Conservation (phyloP, 371 early-diverging fungal species). For the Mucor plumbeus region DNA sequence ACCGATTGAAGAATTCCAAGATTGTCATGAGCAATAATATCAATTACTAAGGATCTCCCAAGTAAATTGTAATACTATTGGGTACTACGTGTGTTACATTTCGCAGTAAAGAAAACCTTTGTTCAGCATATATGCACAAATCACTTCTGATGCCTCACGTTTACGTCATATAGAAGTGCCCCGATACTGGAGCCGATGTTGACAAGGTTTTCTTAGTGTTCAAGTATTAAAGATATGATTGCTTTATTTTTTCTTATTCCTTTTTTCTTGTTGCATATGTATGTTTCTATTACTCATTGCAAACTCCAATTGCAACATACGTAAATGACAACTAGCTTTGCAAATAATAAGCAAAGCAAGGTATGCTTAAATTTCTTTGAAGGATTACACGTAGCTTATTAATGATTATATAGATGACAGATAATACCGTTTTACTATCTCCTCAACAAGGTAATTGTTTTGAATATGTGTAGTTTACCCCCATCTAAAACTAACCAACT, state of each 20-base stretch:
- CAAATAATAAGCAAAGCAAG: not conserved
- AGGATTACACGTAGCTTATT: not conserved
- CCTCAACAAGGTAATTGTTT: no score
- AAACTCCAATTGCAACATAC: not conserved
- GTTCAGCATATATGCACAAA: not conserved
- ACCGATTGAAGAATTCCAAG: no score
- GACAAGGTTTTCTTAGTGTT: conserved; percentile 4
- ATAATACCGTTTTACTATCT: not conserved
- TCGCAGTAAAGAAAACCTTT: not conserved
- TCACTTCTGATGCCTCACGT: not conserved
- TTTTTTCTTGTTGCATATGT: not conserved
- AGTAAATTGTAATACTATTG: no score
- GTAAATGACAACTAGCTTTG: not conserved
- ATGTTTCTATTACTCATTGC: not conserved
- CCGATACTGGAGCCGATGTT: not conserved
- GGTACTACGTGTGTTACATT: no score
- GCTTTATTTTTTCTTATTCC: not conserved
- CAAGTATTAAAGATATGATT: not conserved
- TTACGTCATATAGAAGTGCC: not conserved
- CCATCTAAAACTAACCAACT: not conserved
- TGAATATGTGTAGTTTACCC: no score
- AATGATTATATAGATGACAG: not conserved
- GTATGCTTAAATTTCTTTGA: not conserved
- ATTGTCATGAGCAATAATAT: no score
- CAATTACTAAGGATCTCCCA: no score